phyloP scores from a whole-genome alignment of 495 filamentous ascomycete genomes.

The Trichoderma gamsii region DNA sequence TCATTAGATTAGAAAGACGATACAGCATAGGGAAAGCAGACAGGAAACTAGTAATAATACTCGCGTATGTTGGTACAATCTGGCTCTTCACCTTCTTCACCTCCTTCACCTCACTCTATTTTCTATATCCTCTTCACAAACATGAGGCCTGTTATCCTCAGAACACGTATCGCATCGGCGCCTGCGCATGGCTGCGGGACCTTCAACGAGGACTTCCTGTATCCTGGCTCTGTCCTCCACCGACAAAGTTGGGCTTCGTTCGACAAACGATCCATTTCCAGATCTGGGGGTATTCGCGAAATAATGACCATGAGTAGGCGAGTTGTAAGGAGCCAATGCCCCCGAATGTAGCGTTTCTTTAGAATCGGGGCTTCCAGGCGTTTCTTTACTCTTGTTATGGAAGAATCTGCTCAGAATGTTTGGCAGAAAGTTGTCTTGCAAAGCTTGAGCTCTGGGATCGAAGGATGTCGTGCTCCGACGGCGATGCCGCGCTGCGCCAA shows the following conservation, averaged over 20 bases:
- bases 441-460: neutral
- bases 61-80: neutral
- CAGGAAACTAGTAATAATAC: neutral
- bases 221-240: neutral
- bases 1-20: neutral
- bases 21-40: neutral
- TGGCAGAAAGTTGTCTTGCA: neutral
- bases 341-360: neutral
- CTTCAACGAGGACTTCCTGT: neutral
- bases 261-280: neutral
- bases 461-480: neutral
- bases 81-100: neutral
- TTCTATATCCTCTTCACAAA: neutral
- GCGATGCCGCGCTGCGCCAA: neutral
- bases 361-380: neutral
- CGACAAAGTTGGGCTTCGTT: neutral
- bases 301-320: neutral
- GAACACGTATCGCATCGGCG: slow-evolving; percentile 2
- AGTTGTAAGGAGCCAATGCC: neutral
- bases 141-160: neutral
- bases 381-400: neutral
- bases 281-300: neutral
- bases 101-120: neutral
- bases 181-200: neutral
- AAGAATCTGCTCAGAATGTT: neutral